Evolutionary conservation across 441 rosid species (phyloP), one percentile per base, ranked within the genome.

Genomic region (Daphne laureola): DNA sequence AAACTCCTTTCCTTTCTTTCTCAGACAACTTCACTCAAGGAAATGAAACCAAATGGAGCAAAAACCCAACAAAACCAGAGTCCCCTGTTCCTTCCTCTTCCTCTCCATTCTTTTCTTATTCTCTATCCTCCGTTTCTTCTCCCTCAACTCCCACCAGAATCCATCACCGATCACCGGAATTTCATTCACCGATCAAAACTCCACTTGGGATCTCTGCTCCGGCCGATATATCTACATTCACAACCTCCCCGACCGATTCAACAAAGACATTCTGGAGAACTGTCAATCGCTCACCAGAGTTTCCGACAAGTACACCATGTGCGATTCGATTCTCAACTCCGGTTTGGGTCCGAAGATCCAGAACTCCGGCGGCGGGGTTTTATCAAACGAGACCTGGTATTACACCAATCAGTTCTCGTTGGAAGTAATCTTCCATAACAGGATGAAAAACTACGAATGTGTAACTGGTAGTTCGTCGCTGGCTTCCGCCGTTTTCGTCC

Each of bases 161-260:
- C 1, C 2, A 21, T 21, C 46, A 13, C 42, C 23, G 17, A 38
- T 14, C 44, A 12, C 17, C 26, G 45, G 15, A 35, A 47, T 12
- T 46, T 46, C 27, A 3, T 17, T 9, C 44, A n/a, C 6, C 14
- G 7, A n/a, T 0, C 6, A 38, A 25, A 38, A 11, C n/a, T 15
- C n/a, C 43, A 17, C 43, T 14, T 8, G 21, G 46, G 72, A 75
- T 68, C 51, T 70, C 40, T 83, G 90, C 65, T 60, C 31, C 0
- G 82, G 84, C 54, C 75, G 71, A 23, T 84, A 76, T 65, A 43
- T 80, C n/a, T 82, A 76, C 21, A 55, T 74, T 48, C 65, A 76
- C 54, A 27, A 78, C 57, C 75, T 79, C 50, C 86, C 86, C 4
- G 56, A 57, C 41, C 27, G 21, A 51, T 81, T 74, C 73, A 84